Percentiles rank a stretch among this genome's conserved stretches.
Conservation (phyloP, 2,329 filamentous ascomycete genomes). For the Diplodia scrobiculata region DNA sequence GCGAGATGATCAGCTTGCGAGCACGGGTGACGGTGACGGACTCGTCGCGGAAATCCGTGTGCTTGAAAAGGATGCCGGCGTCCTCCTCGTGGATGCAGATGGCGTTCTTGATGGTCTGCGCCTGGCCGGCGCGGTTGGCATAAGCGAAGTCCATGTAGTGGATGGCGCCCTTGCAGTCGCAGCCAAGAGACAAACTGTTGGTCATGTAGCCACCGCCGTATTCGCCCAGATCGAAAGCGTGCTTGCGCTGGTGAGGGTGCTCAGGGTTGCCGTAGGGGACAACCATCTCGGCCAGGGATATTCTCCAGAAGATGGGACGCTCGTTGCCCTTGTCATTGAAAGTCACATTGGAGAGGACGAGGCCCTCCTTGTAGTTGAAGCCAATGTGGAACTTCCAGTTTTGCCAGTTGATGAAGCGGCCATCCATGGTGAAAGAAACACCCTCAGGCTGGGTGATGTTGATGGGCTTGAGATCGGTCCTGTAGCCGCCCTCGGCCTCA, state of each 20-base stretch:
- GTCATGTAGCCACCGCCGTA: slow-evolving; percentile 84
- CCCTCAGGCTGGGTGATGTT: slow-evolving; percentile 87
- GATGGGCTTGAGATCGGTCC: slow-evolving; percentile 79
- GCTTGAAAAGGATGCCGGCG: slow-evolving; percentile 87
- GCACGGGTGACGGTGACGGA: slow-evolving; percentile 83
- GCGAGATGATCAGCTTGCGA: slow-evolving; percentile 81
- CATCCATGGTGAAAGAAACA: slow-evolving; percentile 78
- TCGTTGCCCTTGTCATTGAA: slow-evolving; percentile 79
- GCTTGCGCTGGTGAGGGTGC: slow-evolving; percentile 76
- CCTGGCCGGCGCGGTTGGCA: slow-evolving; percentile 73
- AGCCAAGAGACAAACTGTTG: slow-evolving; percentile 73
- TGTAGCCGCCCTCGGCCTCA: slow-evolving; percentile 72
- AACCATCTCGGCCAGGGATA: slow-evolving; percentile 92
- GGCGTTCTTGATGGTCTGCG: slow-evolving; percentile 84
- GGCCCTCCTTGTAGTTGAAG: slow-evolving; percentile 92
- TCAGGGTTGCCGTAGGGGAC: slow-evolving; percentile 85
- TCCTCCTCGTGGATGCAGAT: slow-evolving; percentile 97
- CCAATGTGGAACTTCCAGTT: slow-evolving; percentile 93
- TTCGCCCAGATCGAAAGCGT: slow-evolving; percentile 79
- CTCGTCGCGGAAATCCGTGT: slow-evolving; percentile 89
- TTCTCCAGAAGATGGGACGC: slow-evolving; percentile 80
- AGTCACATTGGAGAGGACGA: slow-evolving; percentile 85
- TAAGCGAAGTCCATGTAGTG: slow-evolving; percentile 90
- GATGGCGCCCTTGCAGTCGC: slow-evolving; percentile 86
- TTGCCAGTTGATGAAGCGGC: slow-evolving; percentile 79